Percentiles rank a stretch among this genome's conserved stretches.
Conservation (phyloP, 2,329 filamentous ascomycete genomes). For the Cucurbitaria berberidis region DNA sequence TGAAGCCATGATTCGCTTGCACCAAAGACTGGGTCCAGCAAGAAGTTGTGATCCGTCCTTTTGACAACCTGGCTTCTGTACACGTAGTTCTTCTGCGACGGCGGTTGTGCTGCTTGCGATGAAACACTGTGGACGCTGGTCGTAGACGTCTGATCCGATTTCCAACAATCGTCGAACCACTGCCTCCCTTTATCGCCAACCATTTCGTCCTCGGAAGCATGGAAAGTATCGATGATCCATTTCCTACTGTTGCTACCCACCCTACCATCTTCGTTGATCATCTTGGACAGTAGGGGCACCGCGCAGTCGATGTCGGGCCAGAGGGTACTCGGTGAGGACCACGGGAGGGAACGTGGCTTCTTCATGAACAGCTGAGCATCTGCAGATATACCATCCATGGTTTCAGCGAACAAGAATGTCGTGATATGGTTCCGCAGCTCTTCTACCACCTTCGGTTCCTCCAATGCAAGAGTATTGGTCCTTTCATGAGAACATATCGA, state of each 20-base stretch:
- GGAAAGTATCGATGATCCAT: conserved; percentile 36
- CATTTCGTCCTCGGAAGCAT: conserved; percentile 36
- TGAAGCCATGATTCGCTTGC: conserved; percentile 33
- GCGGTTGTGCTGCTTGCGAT: not conserved
- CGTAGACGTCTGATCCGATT: conserved; percentile 1
- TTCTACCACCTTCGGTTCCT: conserved; percentile 25
- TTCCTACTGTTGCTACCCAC: conserved; percentile 7
- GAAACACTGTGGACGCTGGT: not conserved
- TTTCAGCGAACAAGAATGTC: conserved; percentile 35
- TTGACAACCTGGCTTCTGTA: conserved; percentile 26
- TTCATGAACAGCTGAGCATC: conserved; percentile 38
- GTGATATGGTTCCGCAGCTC: conserved; percentile 32
- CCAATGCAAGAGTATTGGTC: conserved; percentile 9
- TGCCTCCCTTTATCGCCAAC: conserved; percentile 34
- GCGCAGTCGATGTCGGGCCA: conserved; percentile 37
- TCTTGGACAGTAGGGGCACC: conserved; percentile 30
- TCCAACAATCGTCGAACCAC: conserved; percentile 40
- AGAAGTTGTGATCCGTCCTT: conserved; percentile 33
- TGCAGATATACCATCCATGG: conserved; percentile 31
- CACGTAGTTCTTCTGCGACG: conserved; percentile 10
- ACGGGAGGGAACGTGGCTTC: conserved; percentile 27
- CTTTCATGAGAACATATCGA: conserved; percentile 1
- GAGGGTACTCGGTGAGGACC: conserved; percentile 23
- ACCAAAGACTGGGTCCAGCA: conserved; percentile 36
- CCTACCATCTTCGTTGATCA: conserved; percentile 19